Evolutionary conservation across 345 rosid species (phyloP).

Genomic region (Psidium friedrichsthalianum): DNA sequence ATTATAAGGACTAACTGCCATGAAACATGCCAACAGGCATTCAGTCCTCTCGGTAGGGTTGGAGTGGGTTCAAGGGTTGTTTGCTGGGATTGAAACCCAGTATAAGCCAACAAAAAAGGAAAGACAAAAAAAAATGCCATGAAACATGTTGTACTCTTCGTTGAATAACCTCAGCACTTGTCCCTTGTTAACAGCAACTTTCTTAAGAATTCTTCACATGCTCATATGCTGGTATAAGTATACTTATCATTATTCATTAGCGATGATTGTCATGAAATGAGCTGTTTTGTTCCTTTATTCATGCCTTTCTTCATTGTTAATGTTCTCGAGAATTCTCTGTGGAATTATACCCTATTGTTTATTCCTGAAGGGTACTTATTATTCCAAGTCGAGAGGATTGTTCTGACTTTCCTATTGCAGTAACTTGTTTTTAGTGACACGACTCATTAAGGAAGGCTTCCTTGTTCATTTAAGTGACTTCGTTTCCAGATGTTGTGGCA

Average conservation of each 20-base stretch:
- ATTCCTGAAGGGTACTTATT: not conserved
- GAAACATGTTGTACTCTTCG: not conserved
- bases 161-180: not conserved
- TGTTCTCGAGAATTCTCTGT: not conserved
- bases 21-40: not conserved
- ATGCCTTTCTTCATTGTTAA: not conserved
- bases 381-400: not conserved
- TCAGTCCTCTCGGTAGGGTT: not conserved
- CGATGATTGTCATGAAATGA: not conserved
- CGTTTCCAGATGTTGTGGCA: not conserved
- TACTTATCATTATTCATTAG: not conserved
- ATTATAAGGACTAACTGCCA: not conserved
- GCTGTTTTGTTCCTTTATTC: not conserved
- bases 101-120: not conserved
- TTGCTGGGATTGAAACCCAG: not conserved
- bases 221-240: not conserved
- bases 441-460: not conserved
- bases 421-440: not conserved
- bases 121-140: not conserved
- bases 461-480: not conserved
- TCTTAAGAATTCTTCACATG: not conserved
- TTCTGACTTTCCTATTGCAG: not conserved
- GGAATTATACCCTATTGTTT: not conserved
- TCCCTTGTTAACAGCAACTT: not conserved
- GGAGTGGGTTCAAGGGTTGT: not conserved